Evolutionary conservation across 352 stramenopile genomes (phyloP), one percentile per base, ranked within the genome.

Genomic region (Aphanomyces astaci): DNA sequence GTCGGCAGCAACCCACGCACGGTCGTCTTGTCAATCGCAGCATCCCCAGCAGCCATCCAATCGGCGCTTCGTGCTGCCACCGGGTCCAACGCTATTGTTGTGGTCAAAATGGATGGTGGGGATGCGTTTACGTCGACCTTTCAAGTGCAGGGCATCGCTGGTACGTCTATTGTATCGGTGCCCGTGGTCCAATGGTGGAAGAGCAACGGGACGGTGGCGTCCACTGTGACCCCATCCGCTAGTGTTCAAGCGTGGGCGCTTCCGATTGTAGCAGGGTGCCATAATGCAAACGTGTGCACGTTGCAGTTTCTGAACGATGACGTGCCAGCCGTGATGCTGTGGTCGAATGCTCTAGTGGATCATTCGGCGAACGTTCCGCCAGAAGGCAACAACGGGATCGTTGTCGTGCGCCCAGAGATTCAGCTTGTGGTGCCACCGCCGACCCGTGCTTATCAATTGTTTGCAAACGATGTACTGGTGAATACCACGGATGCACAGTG

Each of bases 251-350:
- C 43, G 19, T 25, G 22, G 45, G 10, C 24, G 33, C 28, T 66
- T 54, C 33, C 11, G 5, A 39, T 19, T 43, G 19, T 36, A 30
- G 19, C 48, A 3, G 17, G 15, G 3, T 54, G 36, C 59, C 52
- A 32, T 15, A 25, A 10, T 22, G 9, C 7, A 10, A 53, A 17
- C 39, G 45, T 11, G 2, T 66, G 59, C 33, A 66, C 39, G 27
- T 4, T 66, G 27, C 59, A 66, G 17, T 66, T 66, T 54, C 46
- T 66, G 9, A 4, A 22, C 4, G 59, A 66, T n/a, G 22, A 54
- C 25, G 33, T n/a, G n/a, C 59, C 13, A 24, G 4, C 2, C 5
- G 22, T 17, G 31, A 54, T 30, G n/a, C 59, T 0, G 46, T 66
- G 24, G 59, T n/a, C 40, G 1, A 66, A 53, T 24, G 24, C n/a